phyloP scores from a whole-genome alignment of 495 filamentous ascomycete genomes.

The Achaetomiella virescens region DNA sequence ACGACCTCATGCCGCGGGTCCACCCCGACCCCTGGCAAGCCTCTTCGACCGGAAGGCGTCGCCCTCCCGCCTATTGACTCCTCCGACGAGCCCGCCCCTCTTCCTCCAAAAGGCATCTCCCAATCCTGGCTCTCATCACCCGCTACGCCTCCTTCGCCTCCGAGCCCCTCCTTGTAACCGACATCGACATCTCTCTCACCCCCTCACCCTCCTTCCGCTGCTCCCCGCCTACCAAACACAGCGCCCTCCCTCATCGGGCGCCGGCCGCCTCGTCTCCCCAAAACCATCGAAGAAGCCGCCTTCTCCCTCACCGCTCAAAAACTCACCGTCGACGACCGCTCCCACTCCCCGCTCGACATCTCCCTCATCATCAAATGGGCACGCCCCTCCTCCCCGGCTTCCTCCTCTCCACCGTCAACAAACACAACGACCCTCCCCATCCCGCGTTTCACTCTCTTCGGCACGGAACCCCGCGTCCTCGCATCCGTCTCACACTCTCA shows the following conservation, averaged over 20 bases:
- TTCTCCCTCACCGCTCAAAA: conserved; percentile 71
- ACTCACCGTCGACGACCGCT: conserved; percentile 69
- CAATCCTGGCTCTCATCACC: conserved; percentile 77
- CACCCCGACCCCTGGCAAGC: conserved; percentile 74
- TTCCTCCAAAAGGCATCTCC: conserved; percentile 51
- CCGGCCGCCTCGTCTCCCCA: conserved; percentile 41
- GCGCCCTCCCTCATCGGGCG: conserved; percentile 24
- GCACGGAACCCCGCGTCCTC: conserved; percentile 81
- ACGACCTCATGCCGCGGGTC: conserved; percentile 71
- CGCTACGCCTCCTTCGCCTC: conserved; percentile 66
- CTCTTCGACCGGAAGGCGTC: conserved; percentile 57
- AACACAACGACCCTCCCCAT: conserved; percentile 61
- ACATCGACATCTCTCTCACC: conserved; percentile 45
- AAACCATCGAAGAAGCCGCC: conserved; percentile 60
- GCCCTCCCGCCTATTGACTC: conserved; percentile 14
- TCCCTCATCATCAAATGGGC: conserved; percentile 72
- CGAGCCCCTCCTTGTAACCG: conserved; percentile 61
- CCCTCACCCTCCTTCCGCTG: conserved; percentile 42
- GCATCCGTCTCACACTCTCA: conserved; percentile 48
- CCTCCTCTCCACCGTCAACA: neutral
- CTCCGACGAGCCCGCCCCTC: conserved; percentile 3
- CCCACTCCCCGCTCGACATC: conserved; percentile 63
- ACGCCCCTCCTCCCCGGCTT: conserved; percentile 28
- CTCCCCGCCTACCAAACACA: conserved; percentile 28
- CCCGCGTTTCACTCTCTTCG: conserved; percentile 70